phyloP scores from a whole-genome alignment of 2,329 filamentous ascomycete genomes.

The Scedosporium dehoogii region DNA sequence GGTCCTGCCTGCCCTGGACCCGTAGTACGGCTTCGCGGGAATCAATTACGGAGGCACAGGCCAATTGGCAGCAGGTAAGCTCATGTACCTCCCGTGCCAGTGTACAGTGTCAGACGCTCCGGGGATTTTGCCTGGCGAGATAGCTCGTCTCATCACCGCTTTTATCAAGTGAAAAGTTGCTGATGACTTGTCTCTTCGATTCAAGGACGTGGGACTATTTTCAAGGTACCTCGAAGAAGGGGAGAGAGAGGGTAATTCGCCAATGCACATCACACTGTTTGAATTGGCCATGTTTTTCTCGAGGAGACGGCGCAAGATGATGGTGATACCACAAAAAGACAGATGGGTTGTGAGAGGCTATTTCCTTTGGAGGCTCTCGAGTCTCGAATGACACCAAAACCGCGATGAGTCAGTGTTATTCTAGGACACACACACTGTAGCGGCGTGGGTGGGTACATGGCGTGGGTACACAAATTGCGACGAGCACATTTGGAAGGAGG shows the following conservation, averaged over 20 bases:
- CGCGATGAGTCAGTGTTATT: background rate
- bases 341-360: no score
- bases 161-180: no score
- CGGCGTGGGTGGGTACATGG: background rate
- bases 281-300: no score
- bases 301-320: no score
- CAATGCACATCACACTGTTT: no score
- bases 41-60: background rate
- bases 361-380: no score
- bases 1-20: background rate
- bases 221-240: no score
- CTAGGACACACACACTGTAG: background rate
- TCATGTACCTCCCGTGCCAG: background rate
- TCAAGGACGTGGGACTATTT: no score
- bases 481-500: no score
- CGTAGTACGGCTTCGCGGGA: constrained; percentile 4
- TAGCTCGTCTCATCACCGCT: background rate
- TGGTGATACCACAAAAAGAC: no score
- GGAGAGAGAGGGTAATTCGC: no score
- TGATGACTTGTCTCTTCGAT: no score
- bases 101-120: background rate
- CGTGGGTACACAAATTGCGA: background rate
- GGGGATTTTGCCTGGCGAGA: background rate
- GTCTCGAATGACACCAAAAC: background rate
- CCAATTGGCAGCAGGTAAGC: background rate